These are phyloP conservation scores for Ogataea methanolica DNA, from an alignment of 805 yeast genomes.

Conservation along the genomic window DNA sequence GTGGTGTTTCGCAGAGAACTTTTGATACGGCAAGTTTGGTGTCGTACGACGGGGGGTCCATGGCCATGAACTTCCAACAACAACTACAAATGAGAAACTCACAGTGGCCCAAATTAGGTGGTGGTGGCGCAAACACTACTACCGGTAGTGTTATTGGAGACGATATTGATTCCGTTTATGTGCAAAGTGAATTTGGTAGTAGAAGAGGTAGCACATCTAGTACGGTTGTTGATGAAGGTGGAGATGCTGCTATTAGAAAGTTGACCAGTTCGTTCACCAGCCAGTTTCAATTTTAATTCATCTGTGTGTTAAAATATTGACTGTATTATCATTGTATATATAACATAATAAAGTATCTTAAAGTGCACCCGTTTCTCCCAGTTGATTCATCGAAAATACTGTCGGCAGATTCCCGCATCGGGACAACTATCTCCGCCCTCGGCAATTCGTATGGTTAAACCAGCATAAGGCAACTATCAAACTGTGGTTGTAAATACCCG, in stretches of 20 bases:
- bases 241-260: slow-evolving; percentile 23
- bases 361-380: too few species aligned
- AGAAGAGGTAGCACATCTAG: slow-evolving; percentile 2
- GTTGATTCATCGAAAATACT: too few species aligned
- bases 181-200: background rate
- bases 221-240: slow-evolving; percentile 2
- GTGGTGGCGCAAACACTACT: slow-evolving; percentile 1
- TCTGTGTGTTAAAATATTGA: background rate
- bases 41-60: slow-evolving; percentile 29
- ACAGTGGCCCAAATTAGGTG: slow-evolving; percentile 21
- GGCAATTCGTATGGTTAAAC: too few species aligned
- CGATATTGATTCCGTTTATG: slow-evolving; percentile 2
- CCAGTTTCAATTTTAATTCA: slow-evolving; percentile 8
- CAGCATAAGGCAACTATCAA: too few species aligned
- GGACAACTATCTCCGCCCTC: too few species aligned
- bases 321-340: background rate
- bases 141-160: slow-evolving; percentile 4
- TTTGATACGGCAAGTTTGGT: slow-evolving; percentile 36
- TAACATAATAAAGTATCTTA: too few species aligned
- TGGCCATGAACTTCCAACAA: slow-evolving; percentile 5
- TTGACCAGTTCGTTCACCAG: slow-evolving; percentile 11
- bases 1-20: slow-evolving; percentile 15
- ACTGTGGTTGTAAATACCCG: too few species aligned
- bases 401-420: background rate
- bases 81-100: slow-evolving; percentile 4